Conservation (phyloP, 768 basidiomycete species). For the Mycena galopus region DNA sequence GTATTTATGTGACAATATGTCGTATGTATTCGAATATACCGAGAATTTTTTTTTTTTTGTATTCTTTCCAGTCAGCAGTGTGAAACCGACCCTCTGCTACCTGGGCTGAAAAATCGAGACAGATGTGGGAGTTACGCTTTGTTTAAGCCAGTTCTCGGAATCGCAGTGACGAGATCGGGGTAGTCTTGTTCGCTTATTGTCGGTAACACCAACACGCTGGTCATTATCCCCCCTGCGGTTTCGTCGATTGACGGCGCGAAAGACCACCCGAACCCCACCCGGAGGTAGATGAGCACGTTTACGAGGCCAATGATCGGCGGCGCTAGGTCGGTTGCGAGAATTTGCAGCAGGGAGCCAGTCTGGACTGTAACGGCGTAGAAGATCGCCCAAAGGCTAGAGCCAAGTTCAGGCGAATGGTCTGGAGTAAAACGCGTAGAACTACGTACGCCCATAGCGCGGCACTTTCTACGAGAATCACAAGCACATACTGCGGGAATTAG, state of each 20-base stretch:
- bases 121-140: not conserved
- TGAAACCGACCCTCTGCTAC: not conserved
- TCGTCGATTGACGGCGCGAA: not conserved
- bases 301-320: conserved; percentile 1
- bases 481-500: conserved; percentile 1
- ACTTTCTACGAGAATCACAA: not conserved
- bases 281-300: conserved; percentile 1
- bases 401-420: not conserved
- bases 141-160: not conserved
- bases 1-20: too few relatives aligned
- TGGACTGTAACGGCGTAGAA: conserved; percentile 1
- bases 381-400: not conserved
- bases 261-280: not conserved
- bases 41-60: not conserved
- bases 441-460: conserved; percentile 8
- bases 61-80: not conserved
- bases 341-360: not conserved
- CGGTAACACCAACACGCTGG: not conserved
- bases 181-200: not conserved
- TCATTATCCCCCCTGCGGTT: not conserved
- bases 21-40: too few relatives aligned
- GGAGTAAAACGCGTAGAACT: not conserved
- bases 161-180: not conserved
- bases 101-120: not conserved
- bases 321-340: not conserved